These are phyloP conservation scores for Dujonia santamariae DNA, from an alignment of 1,139 yeast genomes.

Conservation along the genomic window DNA sequence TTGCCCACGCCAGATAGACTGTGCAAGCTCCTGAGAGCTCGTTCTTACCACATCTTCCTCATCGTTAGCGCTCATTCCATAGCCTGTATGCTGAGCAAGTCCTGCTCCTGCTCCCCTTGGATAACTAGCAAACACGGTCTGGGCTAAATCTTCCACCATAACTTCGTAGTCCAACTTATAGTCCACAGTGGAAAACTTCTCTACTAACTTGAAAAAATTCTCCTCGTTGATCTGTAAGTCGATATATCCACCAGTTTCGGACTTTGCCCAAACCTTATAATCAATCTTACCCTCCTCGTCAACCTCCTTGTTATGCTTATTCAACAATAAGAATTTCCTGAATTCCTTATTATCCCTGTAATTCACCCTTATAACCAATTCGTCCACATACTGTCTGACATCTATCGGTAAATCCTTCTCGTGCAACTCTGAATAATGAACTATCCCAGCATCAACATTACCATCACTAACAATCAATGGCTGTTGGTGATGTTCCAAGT, in stretches of 20 bases:
- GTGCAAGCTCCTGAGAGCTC: not conserved
- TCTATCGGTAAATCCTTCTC: constrained; percentile 41
- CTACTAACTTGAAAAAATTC: constrained; percentile 20
- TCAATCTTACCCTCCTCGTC: constrained; percentile 9
- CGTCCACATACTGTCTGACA: constrained; percentile 45
- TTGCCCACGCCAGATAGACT: not conserved
- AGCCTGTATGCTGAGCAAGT: not conserved
- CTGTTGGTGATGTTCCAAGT: too few species aligned
- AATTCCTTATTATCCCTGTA: constrained; percentile 18
- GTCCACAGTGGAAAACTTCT: constrained; percentile 14
- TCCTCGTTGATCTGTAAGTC: constrained; percentile 33
- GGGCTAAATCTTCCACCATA: constrained; percentile 57
- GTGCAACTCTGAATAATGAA: constrained; percentile 23
- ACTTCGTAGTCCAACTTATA: constrained; percentile 23
- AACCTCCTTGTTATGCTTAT: constrained; percentile 3
- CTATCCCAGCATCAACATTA: too few species aligned
- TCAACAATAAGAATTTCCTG: constrained; percentile 16
- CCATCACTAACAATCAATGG: too few species aligned
- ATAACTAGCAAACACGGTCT: constrained; percentile 51
- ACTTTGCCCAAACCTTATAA: constrained; percentile 32
- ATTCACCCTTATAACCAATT: constrained; percentile 48
- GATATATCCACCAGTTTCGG: constrained; percentile 20
- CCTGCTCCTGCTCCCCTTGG: constrained; percentile 25
- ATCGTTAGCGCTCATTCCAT: not conserved
- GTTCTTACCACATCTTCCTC: not conserved